These are phyloP conservation scores for Linnemannia elongata DNA, from an alignment of 192 early-diverging fungal genomes.

Conservation along the genomic window DNA sequence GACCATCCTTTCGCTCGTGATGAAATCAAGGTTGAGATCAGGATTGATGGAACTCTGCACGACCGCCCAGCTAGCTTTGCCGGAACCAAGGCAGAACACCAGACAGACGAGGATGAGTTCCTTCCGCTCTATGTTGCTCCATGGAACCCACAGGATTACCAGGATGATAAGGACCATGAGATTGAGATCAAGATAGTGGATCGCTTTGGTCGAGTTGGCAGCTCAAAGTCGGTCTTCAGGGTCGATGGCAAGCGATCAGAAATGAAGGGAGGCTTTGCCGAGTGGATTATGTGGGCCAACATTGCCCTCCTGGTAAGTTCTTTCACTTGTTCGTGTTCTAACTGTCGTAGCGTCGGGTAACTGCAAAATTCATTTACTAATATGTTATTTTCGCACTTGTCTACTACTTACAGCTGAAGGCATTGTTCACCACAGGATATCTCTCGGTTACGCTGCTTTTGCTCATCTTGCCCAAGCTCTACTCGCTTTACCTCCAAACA, in stretches of 20 bases:
- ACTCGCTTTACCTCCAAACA: slow-evolving; percentile 53
- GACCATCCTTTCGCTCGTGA: slow-evolving; percentile 24
- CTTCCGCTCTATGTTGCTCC: slow-evolving; percentile 80
- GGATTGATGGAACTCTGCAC: slow-evolving; percentile 66
- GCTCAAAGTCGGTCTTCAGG: slow-evolving; percentile 70
- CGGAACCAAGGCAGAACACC: slow-evolving; percentile 57
- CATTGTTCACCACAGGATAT: slow-evolving; percentile 50
- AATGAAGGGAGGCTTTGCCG: slow-evolving; percentile 76
- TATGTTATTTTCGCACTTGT: neutral
- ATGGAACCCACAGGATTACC: slow-evolving; percentile 80
- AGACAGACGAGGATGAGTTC: slow-evolving; percentile 44
- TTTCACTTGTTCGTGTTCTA: neutral
- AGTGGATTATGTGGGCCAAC: slow-evolving; percentile 78
- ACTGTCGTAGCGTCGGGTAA: no score
- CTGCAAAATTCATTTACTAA: no score
- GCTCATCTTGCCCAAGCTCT: slow-evolving; percentile 48
- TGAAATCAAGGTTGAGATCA: slow-evolving; percentile 59
- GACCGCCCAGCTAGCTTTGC: slow-evolving; percentile 60
- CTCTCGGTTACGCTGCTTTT: slow-evolving; percentile 28
- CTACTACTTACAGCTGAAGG: slow-evolving; percentile 28
- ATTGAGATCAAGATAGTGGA: slow-evolving; percentile 76
- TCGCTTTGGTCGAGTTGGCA: slow-evolving; percentile 61
- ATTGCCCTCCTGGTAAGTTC: slow-evolving; percentile 68
- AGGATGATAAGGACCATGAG: slow-evolving; percentile 75
- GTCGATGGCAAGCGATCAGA: slow-evolving; percentile 71